These are phyloP conservation scores for Tulasnella sp. DNA, from an alignment of 768 basidiomycete species.

Conservation along the genomic window DNA sequence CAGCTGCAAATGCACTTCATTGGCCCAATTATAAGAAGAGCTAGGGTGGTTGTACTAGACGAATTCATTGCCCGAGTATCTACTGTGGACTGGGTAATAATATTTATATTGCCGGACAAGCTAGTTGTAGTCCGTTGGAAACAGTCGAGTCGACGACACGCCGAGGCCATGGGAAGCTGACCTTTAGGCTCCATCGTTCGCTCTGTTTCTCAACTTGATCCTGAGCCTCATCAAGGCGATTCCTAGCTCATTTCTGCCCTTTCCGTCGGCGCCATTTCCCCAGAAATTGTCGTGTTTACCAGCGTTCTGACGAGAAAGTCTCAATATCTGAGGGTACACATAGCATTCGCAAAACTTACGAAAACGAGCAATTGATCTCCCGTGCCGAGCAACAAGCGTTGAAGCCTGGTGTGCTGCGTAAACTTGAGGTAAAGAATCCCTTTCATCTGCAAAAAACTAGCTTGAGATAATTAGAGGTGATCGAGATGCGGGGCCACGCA, in stretches of 20 bases:
- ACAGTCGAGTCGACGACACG: too few relatives aligned
- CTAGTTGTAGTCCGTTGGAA: too few relatives aligned
- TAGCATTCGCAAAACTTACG: not conserved
- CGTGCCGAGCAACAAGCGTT: conserved; percentile 52
- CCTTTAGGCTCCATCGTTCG: not conserved
- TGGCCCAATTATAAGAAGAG: too few relatives aligned
- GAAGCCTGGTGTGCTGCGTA: conserved; percentile 60
- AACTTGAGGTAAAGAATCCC: conserved; percentile 65
- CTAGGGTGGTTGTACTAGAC: too few relatives aligned
- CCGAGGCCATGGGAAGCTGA: too few relatives aligned
- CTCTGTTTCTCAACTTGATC: not conserved
- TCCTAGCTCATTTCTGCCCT: conserved; percentile 62
- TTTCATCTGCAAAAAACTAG: conserved; percentile 49
- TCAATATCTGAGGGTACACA: not conserved
- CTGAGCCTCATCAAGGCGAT: conserved; percentile 54
- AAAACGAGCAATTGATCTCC: conserved; percentile 42
- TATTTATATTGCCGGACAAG: too few relatives aligned
- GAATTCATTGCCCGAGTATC: too few relatives aligned
- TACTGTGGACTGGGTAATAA: too few relatives aligned
- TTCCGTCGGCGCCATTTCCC: conserved; percentile 60
- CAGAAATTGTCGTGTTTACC: conserved; percentile 51
- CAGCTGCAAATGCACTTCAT: too few relatives aligned
- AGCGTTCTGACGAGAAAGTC: not conserved
- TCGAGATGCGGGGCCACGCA: not conserved
- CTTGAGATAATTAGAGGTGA: not conserved